Conservation (phyloP, 768 basidiomycete genomes). For the Tulasnella sp. region DNA sequence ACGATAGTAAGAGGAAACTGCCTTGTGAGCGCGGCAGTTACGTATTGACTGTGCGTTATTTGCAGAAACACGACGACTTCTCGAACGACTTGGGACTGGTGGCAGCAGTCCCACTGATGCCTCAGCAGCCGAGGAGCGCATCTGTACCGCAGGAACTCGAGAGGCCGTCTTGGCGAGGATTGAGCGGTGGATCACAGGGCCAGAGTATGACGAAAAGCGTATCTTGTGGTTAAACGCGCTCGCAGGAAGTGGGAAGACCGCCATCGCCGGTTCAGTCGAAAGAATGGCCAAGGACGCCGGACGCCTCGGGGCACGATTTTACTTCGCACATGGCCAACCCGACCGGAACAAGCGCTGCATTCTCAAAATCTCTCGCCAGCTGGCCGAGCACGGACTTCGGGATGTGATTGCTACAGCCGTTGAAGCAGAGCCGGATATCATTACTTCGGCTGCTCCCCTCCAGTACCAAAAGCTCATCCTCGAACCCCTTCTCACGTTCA, state of each 20-base stretch:
- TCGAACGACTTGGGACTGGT: no score
- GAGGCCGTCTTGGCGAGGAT: background rate
- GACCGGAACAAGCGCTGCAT: background rate
- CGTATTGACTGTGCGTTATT: no score
- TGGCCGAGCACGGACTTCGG: background rate
- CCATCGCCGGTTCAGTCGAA: background rate
- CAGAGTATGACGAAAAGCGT: background rate
- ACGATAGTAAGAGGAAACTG: no score
- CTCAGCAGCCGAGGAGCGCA: background rate
- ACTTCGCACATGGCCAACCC: background rate
- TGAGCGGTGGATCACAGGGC: background rate
- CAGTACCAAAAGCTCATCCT: background rate
- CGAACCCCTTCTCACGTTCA: background rate
- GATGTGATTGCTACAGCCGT: background rate
- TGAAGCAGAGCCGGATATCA: background rate
- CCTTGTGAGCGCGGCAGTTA: no score
- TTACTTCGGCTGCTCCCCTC: background rate
- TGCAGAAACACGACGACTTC: no score
- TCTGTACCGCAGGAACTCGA: background rate
- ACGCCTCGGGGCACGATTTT: background rate
- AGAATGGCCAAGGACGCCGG: background rate
- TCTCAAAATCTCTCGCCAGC: background rate
- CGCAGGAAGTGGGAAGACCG: background rate
- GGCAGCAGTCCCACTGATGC: background rate
- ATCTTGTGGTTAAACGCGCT: background rate